These are phyloP conservation scores for Pleurotus eryngii DNA, from an alignment of 768 basidiomycete species.

Conservation along the genomic window DNA sequence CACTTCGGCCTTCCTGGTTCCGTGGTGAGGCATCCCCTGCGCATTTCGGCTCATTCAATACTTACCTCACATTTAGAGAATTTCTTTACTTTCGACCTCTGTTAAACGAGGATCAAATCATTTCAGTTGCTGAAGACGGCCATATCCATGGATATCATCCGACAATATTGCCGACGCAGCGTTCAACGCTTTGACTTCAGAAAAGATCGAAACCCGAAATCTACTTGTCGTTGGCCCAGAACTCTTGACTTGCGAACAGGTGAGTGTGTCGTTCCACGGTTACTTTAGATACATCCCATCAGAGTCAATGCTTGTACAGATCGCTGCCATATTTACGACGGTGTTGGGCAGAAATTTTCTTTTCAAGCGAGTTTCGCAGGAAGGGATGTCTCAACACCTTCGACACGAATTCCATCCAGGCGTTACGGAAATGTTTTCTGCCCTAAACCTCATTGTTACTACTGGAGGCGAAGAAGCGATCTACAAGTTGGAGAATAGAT, in stretches of 20 bases:
- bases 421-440: constrained; percentile 15
- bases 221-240: constrained; percentile 30
- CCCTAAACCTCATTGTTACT: constrained; percentile 15
- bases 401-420: constrained; percentile 15
- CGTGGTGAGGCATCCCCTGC: constrained; percentile 20
- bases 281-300: too few relatives aligned
- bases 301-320: constrained; percentile 10
- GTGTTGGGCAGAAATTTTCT: constrained; percentile 26
- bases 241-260: constrained; percentile 27
- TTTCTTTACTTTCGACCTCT: constrained; percentile 21
- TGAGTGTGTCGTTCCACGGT: constrained; percentile 4
- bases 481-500: constrained; percentile 15
- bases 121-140: constrained; percentile 24
- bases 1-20: constrained; percentile 36
- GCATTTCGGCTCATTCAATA: not conserved
- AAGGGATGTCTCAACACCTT: constrained; percentile 16
- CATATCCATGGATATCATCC: constrained; percentile 25
- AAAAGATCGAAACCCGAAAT: constrained; percentile 21
- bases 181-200: constrained; percentile 23
- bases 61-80: constrained; percentile 23
- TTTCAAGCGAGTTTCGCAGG: constrained; percentile 18
- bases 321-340: constrained; percentile 20
- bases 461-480: constrained; percentile 20
- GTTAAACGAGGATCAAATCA: constrained; percentile 20
- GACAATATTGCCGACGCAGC: constrained; percentile 32